Evolutionary conservation across 495 filamentous ascomycete species (phyloP).

Genomic region (Annulohypoxylon maeteangense): DNA sequence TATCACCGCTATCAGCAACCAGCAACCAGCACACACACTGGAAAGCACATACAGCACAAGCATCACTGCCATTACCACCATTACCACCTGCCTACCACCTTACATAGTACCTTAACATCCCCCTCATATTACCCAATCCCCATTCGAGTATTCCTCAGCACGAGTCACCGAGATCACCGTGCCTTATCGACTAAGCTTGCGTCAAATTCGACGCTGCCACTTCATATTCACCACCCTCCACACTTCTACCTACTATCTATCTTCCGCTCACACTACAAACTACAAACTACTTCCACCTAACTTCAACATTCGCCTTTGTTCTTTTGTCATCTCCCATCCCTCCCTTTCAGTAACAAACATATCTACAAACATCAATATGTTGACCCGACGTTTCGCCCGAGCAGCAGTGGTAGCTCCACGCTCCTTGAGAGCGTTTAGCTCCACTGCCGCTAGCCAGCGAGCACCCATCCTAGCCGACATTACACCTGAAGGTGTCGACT

Average conservation of each 20-base stretch:
- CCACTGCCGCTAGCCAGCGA: constrained; percentile 61
- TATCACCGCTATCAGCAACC: constrained; percentile 7
- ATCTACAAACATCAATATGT: constrained; percentile 45
- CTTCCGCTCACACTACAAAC: constrained; percentile 10
- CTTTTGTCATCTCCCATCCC: constrained; percentile 5
- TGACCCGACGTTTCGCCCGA: constrained; percentile 53
- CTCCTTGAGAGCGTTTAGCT: constrained; percentile 68
- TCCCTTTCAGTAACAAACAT: not conserved
- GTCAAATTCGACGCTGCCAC: constrained; percentile 37
- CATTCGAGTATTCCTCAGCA: constrained; percentile 37
- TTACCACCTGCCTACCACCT: not conserved
- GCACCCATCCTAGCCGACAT: constrained; percentile 89
- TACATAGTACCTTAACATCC: not conserved
- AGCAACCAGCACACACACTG: not conserved
- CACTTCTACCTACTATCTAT: not conserved
- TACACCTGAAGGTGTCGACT: constrained; percentile 67
- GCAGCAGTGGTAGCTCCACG: constrained; percentile 59
- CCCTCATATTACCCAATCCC: constrained; percentile 38
- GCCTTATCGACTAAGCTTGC: constrained; percentile 35
- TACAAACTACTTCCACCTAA: not conserved
- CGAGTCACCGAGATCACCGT: constrained; percentile 28
- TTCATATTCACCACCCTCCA: not conserved
- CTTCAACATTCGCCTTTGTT: constrained; percentile 13
- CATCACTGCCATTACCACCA: not conserved
- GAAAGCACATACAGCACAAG: not conserved